phyloP scores from a whole-genome alignment of 2,329 filamentous ascomycete species.

The Sporothrix mexicana region DNA sequence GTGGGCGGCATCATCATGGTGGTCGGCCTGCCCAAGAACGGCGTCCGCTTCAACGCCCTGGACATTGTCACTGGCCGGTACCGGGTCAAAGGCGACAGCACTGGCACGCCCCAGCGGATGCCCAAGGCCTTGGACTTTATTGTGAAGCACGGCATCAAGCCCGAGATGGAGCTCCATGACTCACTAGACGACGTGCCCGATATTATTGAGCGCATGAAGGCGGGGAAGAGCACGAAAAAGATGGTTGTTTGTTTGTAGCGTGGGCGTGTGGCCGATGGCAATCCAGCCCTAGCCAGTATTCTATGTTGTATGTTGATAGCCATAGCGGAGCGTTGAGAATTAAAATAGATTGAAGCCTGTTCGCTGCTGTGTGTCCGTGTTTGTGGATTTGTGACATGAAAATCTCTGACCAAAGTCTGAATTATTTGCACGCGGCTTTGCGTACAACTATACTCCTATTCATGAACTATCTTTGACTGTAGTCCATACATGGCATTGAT shows the following conservation, averaged over 20 bases:
- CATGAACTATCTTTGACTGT: too few species aligned
- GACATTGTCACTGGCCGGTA: conserved; percentile 49
- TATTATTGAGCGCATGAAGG: neutral
- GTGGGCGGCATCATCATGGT: conserved; percentile 51
- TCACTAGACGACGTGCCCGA: conserved; percentile 42
- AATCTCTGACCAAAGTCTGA: too few species aligned
- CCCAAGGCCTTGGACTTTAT: conserved; percentile 52
- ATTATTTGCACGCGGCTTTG: too few species aligned
- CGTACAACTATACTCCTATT: too few species aligned
- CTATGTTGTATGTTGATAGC: neutral
- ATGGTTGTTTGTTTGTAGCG: conserved; percentile 11
- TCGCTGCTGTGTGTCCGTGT: too few species aligned
- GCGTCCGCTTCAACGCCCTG: conserved; percentile 45
- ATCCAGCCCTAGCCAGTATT: too few species aligned
- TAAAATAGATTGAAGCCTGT: neutral
- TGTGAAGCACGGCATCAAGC: conserved; percentile 49
- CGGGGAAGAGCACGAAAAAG: conserved; percentile 14
- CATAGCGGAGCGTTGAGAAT: conserved; percentile 1
- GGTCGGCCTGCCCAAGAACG: conserved; percentile 47
- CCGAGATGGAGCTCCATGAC: conserved; percentile 47
- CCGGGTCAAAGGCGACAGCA: conserved; percentile 51
- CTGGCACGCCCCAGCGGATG: conserved; percentile 51
- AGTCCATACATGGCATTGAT: too few species aligned
- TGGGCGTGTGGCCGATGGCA: too few species aligned
- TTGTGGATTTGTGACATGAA: too few species aligned